These are phyloP conservation scores for Neofusicoccum parvum DNA, from an alignment of 2,329 filamentous ascomycete genomes.

Conservation along the genomic window DNA sequence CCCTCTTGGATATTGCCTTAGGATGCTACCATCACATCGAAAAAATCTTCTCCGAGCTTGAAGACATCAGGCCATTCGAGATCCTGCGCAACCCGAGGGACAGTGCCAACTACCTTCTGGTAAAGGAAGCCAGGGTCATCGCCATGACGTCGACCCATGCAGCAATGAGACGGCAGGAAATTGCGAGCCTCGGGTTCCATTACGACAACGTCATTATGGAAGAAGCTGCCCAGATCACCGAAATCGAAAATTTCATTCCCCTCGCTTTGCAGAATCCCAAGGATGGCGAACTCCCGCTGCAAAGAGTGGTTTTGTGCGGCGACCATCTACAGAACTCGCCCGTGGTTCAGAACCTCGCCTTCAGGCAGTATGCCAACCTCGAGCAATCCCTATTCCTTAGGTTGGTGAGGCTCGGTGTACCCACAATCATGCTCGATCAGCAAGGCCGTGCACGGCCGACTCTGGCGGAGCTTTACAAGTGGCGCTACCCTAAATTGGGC, in stretches of 20 bases:
- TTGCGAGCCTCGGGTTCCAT: constrained; percentile 87
- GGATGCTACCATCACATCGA: constrained; percentile 88
- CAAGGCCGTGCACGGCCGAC: constrained; percentile 88
- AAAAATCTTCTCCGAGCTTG: constrained; percentile 88
- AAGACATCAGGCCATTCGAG: constrained; percentile 93
- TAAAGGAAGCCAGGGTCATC: constrained; percentile 94
- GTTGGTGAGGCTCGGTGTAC: constrained; percentile 88
- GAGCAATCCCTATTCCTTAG: constrained; percentile 95
- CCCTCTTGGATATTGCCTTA: constrained; percentile 72
- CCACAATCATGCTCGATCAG: constrained; percentile 84
- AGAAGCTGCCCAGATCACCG: constrained; percentile 96
- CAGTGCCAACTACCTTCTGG: constrained; percentile 92
- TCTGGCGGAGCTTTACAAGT: constrained; percentile 87
- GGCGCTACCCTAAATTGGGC: constrained; percentile 82
- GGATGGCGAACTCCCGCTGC: constrained; percentile 72
- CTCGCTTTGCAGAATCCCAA: constrained; percentile 85
- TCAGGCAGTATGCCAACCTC: constrained; percentile 91
- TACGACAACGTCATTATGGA: constrained; percentile 99
- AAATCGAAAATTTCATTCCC: constrained; percentile 95
- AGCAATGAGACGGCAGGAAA: constrained; percentile 89
- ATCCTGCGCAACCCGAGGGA: constrained; percentile 85
- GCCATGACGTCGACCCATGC: constrained; percentile 99
- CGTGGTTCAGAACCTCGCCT: constrained; percentile 90
- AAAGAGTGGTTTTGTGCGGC: constrained; percentile 88
- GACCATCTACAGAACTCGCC: constrained; percentile 98